phyloP scores from a whole-genome alignment of 805 yeast species.

The Cyberlindnera veronae region DNA sequence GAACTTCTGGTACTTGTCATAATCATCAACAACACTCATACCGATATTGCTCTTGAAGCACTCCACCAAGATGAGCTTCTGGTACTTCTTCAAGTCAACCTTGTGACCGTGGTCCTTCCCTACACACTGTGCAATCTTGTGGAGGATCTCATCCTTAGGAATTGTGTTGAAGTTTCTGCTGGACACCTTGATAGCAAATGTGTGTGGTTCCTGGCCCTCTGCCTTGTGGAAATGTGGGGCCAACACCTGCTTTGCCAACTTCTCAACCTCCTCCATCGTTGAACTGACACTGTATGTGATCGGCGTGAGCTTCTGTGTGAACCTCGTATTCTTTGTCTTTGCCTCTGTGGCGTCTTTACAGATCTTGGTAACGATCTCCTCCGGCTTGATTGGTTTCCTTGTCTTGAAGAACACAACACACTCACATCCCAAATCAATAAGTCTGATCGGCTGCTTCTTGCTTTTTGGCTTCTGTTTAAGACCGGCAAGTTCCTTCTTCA shows the following conservation, averaged over 20 bases:
- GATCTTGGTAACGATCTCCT: slow-evolving; percentile 56
- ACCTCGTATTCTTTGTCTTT: slow-evolving; percentile 58
- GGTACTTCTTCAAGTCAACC: slow-evolving; percentile 78
- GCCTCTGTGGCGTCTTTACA: slow-evolving; percentile 57
- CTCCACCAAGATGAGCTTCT: slow-evolving; percentile 76
- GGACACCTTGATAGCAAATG: slow-evolving; percentile 78
- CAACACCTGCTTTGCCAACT: slow-evolving; percentile 57
- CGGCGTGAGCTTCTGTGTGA: slow-evolving; percentile 78
- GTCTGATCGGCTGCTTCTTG: slow-evolving; percentile 47
- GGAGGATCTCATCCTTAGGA: slow-evolving; percentile 70
- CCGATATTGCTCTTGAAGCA: slow-evolving; percentile 89
- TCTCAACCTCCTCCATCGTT: slow-evolving; percentile 59
- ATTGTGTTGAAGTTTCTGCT: slow-evolving; percentile 75
- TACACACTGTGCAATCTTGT: slow-evolving; percentile 64
- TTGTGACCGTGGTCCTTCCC: slow-evolving; percentile 67
- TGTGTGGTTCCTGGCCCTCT: slow-evolving; percentile 33
- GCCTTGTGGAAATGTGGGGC: slow-evolving; percentile 62
- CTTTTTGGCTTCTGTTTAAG: slow-evolving; percentile 34
- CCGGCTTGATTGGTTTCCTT: slow-evolving; percentile 77
- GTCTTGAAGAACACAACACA: slow-evolving; percentile 84
- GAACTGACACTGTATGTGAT: slow-evolving; percentile 73
- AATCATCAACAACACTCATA: slow-evolving; percentile 73
- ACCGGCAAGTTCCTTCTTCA: slow-evolving; percentile 65
- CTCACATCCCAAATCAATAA: slow-evolving; percentile 69
- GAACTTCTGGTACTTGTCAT: slow-evolving; percentile 58